Percentiles rank a stretch among this genome's conserved stretches.
These are phyloP conservation scores for Lepiota subincarnata DNA, from an alignment of 768 basidiomycete species.

Conservation along the genomic window DNA sequence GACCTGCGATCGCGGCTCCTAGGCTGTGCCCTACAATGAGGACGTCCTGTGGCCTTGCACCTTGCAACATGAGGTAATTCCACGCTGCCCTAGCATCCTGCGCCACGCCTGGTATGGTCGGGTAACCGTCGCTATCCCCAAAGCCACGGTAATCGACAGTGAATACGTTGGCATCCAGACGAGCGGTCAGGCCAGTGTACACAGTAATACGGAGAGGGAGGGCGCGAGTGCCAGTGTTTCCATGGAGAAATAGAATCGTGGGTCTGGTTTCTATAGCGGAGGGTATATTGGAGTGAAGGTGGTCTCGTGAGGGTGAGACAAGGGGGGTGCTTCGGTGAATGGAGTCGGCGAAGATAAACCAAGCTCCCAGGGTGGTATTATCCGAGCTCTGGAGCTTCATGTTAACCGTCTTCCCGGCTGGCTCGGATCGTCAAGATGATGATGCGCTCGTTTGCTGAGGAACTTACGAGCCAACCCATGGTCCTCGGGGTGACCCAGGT, in stretches of 20 bases:
- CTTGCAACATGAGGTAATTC: slow-evolving; percentile 54
- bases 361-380: slow-evolving; percentile 60
- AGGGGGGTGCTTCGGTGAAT: slow-evolving; percentile 37
- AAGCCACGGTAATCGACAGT: slow-evolving; percentile 76
- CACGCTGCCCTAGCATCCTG: slow-evolving; percentile 59
- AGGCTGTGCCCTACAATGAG: slow-evolving; percentile 71
- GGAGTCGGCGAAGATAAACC: slow-evolving; percentile 57
- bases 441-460: background rate
- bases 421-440: background rate
- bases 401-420: slow-evolving; percentile 62
- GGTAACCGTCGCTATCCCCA: slow-evolving; percentile 63
- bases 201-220: slow-evolving; percentile 45
- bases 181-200: slow-evolving; percentile 47
- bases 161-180: slow-evolving; percentile 55
- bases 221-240: slow-evolving; percentile 66
- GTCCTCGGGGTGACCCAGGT: slow-evolving; percentile 36
- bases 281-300: slow-evolving; percentile 29
- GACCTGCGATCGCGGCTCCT: slow-evolving; percentile 62
- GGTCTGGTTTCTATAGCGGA: slow-evolving; percentile 33
- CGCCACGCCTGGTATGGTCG: slow-evolving; percentile 55
- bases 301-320: slow-evolving; percentile 18
- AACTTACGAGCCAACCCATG: slow-evolving; percentile 40
- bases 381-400: slow-evolving; percentile 57
- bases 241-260: slow-evolving; percentile 70
- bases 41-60: slow-evolving; percentile 46